These are phyloP conservation scores for Chlorella sp. DNA, from an alignment of 139 green algal genomes.

Conservation along the genomic window DNA sequence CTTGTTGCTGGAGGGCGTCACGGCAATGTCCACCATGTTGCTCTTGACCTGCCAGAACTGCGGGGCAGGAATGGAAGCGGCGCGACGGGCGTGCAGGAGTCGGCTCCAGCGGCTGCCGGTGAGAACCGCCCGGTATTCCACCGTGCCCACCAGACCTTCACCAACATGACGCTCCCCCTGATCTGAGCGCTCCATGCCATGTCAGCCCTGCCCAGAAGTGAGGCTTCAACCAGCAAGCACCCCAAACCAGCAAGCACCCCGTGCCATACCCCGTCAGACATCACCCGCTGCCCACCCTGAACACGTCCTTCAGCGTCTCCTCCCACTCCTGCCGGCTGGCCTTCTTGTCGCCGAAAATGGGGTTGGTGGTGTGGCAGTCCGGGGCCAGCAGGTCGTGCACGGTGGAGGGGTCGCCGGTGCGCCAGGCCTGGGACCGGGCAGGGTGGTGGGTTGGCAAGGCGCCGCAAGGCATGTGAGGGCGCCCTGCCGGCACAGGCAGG, in stretches of 20 bases:
- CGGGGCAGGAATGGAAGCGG: too few relatives aligned
- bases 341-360: slow-evolving; percentile 29
- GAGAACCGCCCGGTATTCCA: too few relatives aligned
- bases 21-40: slow-evolving; percentile 33
- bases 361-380: slow-evolving; percentile 1
- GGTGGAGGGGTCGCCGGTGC: background rate
- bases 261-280: background rate
- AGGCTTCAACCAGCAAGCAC: background rate
- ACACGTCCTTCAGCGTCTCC: slow-evolving; percentile 26
- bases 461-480: too few relatives aligned
- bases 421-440: background rate
- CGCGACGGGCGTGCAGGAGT: background rate
- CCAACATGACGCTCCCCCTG: too few relatives aligned
- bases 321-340: slow-evolving; percentile 28
- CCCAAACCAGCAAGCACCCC: background rate
- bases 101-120: too few relatives aligned
- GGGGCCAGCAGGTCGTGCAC: slow-evolving; percentile 24
- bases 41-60: slow-evolving; percentile 31
- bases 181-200: too few relatives aligned
- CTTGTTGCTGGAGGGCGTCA: slow-evolving; percentile 32
- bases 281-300: background rate
- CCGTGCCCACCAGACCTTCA: too few relatives aligned
- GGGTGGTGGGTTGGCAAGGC: background rate
- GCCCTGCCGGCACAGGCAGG: too few relatives aligned
- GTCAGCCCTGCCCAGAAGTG: too few relatives aligned